Evolutionary conservation across 768 basidiomycete species (phyloP).

Genomic region (Chalciporus piperatus): DNA sequence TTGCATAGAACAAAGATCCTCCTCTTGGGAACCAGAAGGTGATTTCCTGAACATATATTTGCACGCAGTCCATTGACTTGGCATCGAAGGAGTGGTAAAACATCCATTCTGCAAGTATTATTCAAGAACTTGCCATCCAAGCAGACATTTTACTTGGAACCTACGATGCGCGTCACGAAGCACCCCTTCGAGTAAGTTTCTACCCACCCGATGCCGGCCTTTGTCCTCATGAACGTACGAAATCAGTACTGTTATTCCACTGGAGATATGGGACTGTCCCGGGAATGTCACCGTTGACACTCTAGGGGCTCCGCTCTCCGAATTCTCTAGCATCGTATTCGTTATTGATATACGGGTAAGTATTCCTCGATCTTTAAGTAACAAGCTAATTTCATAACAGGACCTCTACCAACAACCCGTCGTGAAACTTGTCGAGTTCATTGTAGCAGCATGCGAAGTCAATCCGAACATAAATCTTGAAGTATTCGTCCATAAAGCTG

Average conservation of each 20-base stretch:
- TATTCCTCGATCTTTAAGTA: background rate
- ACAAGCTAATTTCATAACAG: conserved; percentile 36
- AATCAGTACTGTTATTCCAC: conserved; percentile 80
- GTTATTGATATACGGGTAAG: conserved; percentile 93
- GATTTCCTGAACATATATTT: background rate
- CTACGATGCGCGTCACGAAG: conserved; percentile 74
- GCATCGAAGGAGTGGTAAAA: conserved; percentile 77
- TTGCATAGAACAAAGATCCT: conserved; percentile 61
- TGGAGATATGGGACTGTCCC: conserved; percentile 96
- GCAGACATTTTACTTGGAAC: conserved; percentile 87
- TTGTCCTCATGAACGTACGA: background rate
- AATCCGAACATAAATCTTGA: conserved; percentile 80
- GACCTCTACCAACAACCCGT: conserved; percentile 85
- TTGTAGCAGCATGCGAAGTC: conserved; percentile 69
- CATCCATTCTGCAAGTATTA: conserved; percentile 87
- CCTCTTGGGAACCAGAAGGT: conserved; percentile 71
- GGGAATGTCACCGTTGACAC: conserved; percentile 78
- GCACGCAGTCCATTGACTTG: background rate
- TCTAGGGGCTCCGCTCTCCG: conserved; percentile 69
- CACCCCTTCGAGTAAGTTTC: conserved; percentile 74
- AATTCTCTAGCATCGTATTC: conserved; percentile 85
- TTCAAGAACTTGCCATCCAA: conserved; percentile 82
- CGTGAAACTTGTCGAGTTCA: conserved; percentile 76
- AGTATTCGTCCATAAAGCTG: conserved; percentile 94
- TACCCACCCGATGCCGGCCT: background rate